Evolutionary conservation across 1,284 basidiomycete genomes (phyloP).

Genomic region (Schizophyllum commune): DNA sequence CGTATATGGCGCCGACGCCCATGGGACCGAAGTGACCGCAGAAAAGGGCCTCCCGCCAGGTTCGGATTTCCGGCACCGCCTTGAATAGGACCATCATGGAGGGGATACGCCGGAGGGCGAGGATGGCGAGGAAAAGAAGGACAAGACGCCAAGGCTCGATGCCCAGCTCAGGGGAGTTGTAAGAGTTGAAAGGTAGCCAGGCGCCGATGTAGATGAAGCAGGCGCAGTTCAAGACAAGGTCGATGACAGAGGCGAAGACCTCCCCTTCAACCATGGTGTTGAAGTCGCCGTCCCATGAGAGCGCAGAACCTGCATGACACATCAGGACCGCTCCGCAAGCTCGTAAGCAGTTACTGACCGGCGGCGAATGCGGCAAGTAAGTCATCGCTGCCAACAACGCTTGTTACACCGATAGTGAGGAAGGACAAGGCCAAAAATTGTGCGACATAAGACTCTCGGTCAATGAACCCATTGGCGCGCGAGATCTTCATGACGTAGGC

Average conservation of each 20-base stretch:
- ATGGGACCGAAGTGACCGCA: slow-evolving; percentile 73
- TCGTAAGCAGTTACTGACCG: slow-evolving; percentile 32
- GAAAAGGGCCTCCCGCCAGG: slow-evolving; percentile 76
- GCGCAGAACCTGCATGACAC: slow-evolving; percentile 56
- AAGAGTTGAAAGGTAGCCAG: slow-evolving; percentile 75
- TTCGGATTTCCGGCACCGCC: slow-evolving; percentile 79
- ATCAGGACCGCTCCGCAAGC: neutral
- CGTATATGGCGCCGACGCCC: slow-evolving; percentile 1
- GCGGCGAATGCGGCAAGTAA: slow-evolving; percentile 89
- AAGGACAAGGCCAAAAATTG: slow-evolving; percentile 84
- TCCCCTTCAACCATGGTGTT: slow-evolving; percentile 79
- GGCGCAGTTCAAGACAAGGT: slow-evolving; percentile 76
- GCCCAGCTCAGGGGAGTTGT: slow-evolving; percentile 53
- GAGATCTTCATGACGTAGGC: slow-evolving; percentile 80
- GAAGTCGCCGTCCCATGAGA: slow-evolving; percentile 94
- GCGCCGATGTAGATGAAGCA: slow-evolving; percentile 91
- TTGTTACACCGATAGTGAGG: slow-evolving; percentile 73
- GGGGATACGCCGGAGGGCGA: slow-evolving; percentile 73
- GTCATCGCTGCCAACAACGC: slow-evolving; percentile 78
- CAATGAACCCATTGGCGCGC: slow-evolving; percentile 70
- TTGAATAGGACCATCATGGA: slow-evolving; percentile 66
- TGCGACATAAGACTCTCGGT: slow-evolving; percentile 87
- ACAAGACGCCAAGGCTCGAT: slow-evolving; percentile 72
- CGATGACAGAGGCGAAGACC: slow-evolving; percentile 85
- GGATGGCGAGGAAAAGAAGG: slow-evolving; percentile 57